Evolutionary conservation across 495 filamentous ascomycete species (phyloP), one percentile per base, ranked within the genome.

Genomic region (Stereocaulon alpinum): DNA sequence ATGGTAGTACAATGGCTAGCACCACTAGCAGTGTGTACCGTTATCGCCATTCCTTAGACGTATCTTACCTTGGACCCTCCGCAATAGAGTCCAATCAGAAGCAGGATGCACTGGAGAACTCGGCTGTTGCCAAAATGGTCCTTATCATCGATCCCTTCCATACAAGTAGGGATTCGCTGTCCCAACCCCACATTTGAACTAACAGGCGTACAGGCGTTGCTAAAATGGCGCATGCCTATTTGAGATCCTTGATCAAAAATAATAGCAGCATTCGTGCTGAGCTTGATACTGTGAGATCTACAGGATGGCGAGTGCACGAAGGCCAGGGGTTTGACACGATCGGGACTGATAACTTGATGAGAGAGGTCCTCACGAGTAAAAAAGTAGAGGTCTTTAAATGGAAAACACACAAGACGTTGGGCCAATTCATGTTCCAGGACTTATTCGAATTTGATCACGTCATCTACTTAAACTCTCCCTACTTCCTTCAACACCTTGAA

Each of bases 381-480:
- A n/a, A n/a, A 42, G 17, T 42, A 42, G 17, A n/a, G 40, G 2
- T 4, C 40, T 3, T n/a, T 3, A 42, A 1, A 2, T 42, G 40
- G 40, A n/a, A 4, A 32, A 34, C 48, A 15, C 17, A 51, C 22
- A 6, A 51, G 1, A 29, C 17, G 22, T 51, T 51, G 17, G 29
- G 5, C 22, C 10, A 57, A 5, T 57, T 57, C n/a, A 37, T 37
- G 18, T 57, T 57, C 18, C 40, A 27, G 10, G 55, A 57, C 22
- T 17, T 47, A 1, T 24, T 57, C 40, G 20, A 57, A 32, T 48
- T 57, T 30, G 55, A 57, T 45, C 55, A 57, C 18, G 29, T 57
- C 24, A 57, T 57, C 9, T 57, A 57, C 55, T 32, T 57, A 40
- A 45, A 57, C 40, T 57, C 55, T 6, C 55, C 55, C 2, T 6